These are phyloP conservation scores for Collybiopsis luxurians DNA, from an alignment of 768 basidiomycete species.

Conservation along the genomic window DNA sequence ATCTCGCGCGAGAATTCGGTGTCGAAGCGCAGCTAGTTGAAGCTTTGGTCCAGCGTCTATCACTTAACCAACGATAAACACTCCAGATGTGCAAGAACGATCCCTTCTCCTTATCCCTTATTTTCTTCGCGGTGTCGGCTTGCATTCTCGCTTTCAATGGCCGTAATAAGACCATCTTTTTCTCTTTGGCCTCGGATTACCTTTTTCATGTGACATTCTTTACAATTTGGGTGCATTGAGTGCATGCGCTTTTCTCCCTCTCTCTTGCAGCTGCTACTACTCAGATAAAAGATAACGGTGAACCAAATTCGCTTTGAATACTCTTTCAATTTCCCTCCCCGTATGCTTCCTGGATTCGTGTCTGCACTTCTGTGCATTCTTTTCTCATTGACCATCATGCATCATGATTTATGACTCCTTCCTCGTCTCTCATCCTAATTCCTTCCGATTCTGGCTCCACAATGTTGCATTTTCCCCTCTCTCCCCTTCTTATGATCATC, in stretches of 20 bases:
- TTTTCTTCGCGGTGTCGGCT: neutral
- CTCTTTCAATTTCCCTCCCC: neutral
- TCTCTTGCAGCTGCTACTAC: neutral
- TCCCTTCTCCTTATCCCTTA: neutral
- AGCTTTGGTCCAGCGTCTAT: slow-evolving; percentile 1
- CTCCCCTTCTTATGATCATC: neutral
- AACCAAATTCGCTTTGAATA: neutral
- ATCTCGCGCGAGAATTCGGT: slow-evolving; percentile 10
- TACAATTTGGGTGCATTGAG: neutral
- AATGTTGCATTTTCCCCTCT: neutral
- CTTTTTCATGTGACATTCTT: too few relatives aligned
- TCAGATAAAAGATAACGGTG: neutral
- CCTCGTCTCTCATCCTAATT: neutral
- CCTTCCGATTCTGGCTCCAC: neutral
- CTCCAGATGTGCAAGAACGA: neutral
- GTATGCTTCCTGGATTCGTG: neutral
- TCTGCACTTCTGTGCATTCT: neutral
- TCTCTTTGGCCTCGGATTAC: neutral
- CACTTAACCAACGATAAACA: neutral
- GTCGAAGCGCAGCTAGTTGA: slow-evolving; percentile 6
- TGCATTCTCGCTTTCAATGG: neutral
- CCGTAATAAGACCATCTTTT: neutral
- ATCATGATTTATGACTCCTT: neutral
- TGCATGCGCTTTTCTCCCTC: neutral
- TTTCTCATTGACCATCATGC: neutral